phyloP scores from a whole-genome alignment of 2,329 filamentous ascomycete genomes.

The Mycosphaerella arachidis region DNA sequence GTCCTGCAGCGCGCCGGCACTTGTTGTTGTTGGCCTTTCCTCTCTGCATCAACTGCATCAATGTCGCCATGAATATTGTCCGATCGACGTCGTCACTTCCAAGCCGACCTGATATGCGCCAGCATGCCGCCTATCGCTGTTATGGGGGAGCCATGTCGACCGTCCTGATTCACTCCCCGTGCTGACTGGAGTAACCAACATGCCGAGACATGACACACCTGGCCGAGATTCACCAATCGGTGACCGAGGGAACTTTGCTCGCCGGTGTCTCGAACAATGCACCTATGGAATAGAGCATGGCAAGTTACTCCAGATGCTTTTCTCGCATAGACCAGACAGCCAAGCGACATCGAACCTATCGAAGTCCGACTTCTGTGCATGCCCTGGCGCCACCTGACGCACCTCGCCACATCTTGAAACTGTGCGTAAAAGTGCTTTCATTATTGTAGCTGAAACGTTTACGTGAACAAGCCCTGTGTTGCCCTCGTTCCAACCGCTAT shows the following conservation, averaged over 20 bases:
- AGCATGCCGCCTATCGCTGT: background rate
- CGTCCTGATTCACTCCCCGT: background rate
- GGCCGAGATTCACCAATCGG: background rate
- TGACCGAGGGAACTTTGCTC: background rate
- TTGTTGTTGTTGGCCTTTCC: too few relatives aligned
- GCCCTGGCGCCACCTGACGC: background rate
- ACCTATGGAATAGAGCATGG: background rate
- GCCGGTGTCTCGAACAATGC: background rate
- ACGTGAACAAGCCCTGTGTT: background rate
- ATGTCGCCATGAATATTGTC: too few relatives aligned
- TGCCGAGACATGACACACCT: background rate
- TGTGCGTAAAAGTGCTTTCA: background rate
- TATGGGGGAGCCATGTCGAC: too few relatives aligned
- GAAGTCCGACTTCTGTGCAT: background rate
- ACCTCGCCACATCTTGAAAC: background rate
- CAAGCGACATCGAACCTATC: background rate
- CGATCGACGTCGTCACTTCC: too few relatives aligned
- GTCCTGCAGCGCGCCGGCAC: too few relatives aligned
- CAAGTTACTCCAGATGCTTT: background rate
- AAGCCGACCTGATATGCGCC: background rate
- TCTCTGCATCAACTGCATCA: too few relatives aligned
- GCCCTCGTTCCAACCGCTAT: background rate
- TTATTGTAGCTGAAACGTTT: background rate
- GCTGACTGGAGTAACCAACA: background rate
- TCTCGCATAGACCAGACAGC: background rate